Evolutionary conservation across 2,329 filamentous ascomycete genomes (phyloP), one percentile per base, ranked within the genome.

Genomic region (Hymenoscyphus fructigenus): DNA sequence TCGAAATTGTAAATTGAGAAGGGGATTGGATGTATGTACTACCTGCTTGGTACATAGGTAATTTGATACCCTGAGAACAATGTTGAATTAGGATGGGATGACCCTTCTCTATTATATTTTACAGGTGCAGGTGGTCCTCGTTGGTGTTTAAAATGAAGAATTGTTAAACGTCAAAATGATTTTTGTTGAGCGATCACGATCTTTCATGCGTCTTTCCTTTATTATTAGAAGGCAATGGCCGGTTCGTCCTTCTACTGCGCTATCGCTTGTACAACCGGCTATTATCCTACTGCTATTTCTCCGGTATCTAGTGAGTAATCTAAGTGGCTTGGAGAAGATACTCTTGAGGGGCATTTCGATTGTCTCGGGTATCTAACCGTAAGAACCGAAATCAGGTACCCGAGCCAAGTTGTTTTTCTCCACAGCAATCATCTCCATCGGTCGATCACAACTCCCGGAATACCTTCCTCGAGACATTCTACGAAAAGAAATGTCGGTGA

Each of bases 1-100:
- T 83, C 84, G 75, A 87, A 84, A 78, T 74, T 89, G 68, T 72
- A 61, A 71, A 36, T 28, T 20, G 23, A 10, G 17, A 23, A 26
- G 44, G 44, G 44, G 44, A 4, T 50, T 50, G 44, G 44, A 50
- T 50, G 44, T 50, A 10, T 50, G 44, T 50, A 26, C 44, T 50
- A 26, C 44, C 44, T 50, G 20, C 20, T 50, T 50, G 44, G 44
- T 23, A 50, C 44, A 50, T 50, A 50, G 44, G 44, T 50, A 50
- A 50, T 50, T 50, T 50, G 44, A 50, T 50, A 50, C 44, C 44
- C 44, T 23, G 44, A 50, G n/a, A 23, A 44, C 6, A 50, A 10
- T 50, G 44, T 50, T 26, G n/a, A 20, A 26, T 50, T 50, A 50
- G 20, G n/a, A 10, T 26, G 7, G 9, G 17, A 0, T 1, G 10